phyloP scores from a whole-genome alignment of 2,329 filamentous ascomycete genomes.

The Colletotrichum sp. region DNA sequence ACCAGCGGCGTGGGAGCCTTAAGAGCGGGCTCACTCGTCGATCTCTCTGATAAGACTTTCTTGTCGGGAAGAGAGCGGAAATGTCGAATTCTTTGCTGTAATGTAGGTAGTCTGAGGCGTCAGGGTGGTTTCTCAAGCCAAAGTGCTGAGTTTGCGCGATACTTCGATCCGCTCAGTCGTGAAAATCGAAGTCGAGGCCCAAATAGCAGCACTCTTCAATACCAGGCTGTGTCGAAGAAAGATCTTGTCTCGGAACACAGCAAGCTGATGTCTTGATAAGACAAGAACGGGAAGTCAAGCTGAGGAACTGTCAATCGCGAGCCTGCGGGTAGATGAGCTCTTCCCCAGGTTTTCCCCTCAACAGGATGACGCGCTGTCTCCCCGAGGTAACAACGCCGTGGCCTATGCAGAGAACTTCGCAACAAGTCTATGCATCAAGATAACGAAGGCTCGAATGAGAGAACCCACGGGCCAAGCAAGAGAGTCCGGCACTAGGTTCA shows the following conservation, averaged over 20 bases:
- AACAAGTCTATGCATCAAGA: not conserved
- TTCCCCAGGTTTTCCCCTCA: not conserved
- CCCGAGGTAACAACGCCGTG: not conserved
- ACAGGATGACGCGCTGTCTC: not conserved
- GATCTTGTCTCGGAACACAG: not conserved
- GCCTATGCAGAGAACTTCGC: not conserved
- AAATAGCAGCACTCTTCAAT: not conserved
- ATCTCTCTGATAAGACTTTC: conserved; percentile 14
- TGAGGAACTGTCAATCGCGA: not conserved
- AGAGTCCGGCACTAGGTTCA: conserved; percentile 5
- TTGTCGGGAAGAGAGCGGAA: not conserved
- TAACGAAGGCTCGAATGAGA: not conserved
- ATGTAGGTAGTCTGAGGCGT: not conserved
- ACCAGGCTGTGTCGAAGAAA: not conserved
- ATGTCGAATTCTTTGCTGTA: conserved; percentile 14
- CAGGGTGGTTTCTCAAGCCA: not conserved
- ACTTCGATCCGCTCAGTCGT: not conserved
- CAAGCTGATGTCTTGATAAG: not conserved
- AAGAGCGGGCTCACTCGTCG: conserved; percentile 11
- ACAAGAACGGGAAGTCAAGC: not conserved
- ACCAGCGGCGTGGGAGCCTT: conserved; percentile 13
- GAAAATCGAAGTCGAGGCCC: not conserved
- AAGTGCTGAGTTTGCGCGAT: not conserved
- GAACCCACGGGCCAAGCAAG: not conserved
- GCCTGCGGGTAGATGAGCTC: not conserved